Conservation (phyloP, 1,139 yeast genomes). For the Suhomyces terraborum region DNA sequence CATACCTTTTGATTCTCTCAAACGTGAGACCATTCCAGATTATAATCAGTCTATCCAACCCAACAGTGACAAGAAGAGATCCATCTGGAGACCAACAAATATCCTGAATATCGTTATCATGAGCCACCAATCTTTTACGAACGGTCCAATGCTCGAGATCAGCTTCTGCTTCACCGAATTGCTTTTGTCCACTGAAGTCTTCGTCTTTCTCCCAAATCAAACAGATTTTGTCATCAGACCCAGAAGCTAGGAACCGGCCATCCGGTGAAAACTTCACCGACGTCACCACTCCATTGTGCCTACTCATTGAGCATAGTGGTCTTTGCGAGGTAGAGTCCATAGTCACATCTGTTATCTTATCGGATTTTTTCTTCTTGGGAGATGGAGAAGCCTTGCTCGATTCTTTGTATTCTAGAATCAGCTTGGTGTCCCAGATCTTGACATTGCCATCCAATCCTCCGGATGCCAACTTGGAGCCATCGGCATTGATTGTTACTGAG, state of each 20-base stretch:
- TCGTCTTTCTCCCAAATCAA: slow-evolving; percentile 93
- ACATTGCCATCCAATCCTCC: slow-evolving; percentile 97
- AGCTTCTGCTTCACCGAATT: slow-evolving; percentile 53
- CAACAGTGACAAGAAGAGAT: slow-evolving; percentile 85
- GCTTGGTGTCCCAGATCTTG: slow-evolving; percentile 80
- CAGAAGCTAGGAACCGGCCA: slow-evolving; percentile 87
- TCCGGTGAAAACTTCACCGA: slow-evolving; percentile 90
- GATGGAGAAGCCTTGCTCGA: slow-evolving; percentile 2
- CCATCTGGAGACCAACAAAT: slow-evolving; percentile 98
- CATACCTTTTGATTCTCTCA: slow-evolving; percentile 84
- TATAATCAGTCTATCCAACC: slow-evolving; percentile 86
- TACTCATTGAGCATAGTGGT: slow-evolving; percentile 77
- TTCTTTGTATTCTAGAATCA: slow-evolving; percentile 43
- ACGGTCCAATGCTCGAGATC: slow-evolving; percentile 94
- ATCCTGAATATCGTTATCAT: slow-evolving; percentile 96
- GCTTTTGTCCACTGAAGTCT: slow-evolving; percentile 46
- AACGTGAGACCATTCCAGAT: slow-evolving; percentile 94
- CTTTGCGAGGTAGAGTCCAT: slow-evolving; percentile 41
- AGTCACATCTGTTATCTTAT: slow-evolving; percentile 10
- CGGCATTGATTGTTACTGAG: slow-evolving; percentile 76
- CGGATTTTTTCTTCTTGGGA: slow-evolving; percentile 12
- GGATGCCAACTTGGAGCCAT: slow-evolving; percentile 83
- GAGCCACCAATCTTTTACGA: slow-evolving; percentile 86
- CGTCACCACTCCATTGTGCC: slow-evolving; percentile 94
- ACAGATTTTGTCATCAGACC: slow-evolving; percentile 91